Evolutionary conservation across 1,284 basidiomycete genomes (phyloP), one percentile per base, ranked within the genome.

Genomic region (Neotropicomus parvogracilis): DNA sequence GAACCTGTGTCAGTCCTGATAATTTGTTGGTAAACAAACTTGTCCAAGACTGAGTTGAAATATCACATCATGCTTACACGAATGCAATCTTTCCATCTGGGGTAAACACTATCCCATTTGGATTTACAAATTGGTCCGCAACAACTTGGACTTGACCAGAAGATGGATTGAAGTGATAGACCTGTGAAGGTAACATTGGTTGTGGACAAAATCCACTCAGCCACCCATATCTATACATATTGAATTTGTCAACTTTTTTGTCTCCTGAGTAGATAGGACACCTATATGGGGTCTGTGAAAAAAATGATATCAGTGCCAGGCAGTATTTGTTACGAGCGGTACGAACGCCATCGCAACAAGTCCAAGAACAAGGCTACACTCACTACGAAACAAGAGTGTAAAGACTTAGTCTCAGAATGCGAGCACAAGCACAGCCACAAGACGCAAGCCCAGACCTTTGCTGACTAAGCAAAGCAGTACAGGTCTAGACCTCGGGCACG

Each of bases 101-200:
- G 7, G 77, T 77, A 61, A 91, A 86, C 0, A 83, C 83, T 31
- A 91, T 75, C 1, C 87, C 87, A 63, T 85, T 83, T 44, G 73
- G 74, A 44, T 70, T 71, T 51, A 75, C 70, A 57, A 88, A 82
- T 27, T 80, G 80, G 52, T 87, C 84, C 0, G 87, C 85, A 3
- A 88, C 81, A 3, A 85, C 83, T 6, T 77, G 75, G 3, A 91
- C 76, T 14, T 73, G 66, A 9, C 85, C 76, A 0, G 80, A 84
- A 9, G 71, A 70, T 10, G 81, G 79, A 59, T 88, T 79, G 53
- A 88, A 80, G 11, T 81, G 75, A 58, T 90, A 91, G 3, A 89
- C 83, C 58, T 89, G 87, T 40, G 77, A 80, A 4, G 84, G 86
- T 35, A 90, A 62, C 34, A 79, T 71, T 2, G 84, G 83, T 0